phyloP scores from a whole-genome alignment of 345 rosid genomes.

The Populus alba region DNA sequence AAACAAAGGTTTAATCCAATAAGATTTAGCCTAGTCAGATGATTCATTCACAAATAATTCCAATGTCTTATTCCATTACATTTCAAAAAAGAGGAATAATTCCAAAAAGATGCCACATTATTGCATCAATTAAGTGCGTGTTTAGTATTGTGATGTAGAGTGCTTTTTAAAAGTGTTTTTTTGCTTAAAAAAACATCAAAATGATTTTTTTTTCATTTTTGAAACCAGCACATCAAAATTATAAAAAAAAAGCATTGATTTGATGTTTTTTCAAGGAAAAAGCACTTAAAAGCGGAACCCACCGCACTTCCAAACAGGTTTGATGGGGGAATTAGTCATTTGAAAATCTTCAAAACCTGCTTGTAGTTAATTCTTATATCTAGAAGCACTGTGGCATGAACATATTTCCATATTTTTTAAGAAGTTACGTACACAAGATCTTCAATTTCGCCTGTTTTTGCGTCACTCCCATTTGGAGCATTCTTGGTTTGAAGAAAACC shows the following conservation, averaged over 20 bases:
- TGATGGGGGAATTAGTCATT: not conserved
- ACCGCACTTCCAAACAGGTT: no score
- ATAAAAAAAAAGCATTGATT: no score
- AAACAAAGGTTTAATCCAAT: not conserved
- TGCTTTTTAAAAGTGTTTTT: no score
- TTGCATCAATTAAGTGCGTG: not conserved
- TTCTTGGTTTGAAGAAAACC: conserved; percentile 39
- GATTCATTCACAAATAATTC: not conserved
- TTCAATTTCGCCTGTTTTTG: conserved; percentile 31
- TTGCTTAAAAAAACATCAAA: no score
- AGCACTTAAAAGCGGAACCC: no score
- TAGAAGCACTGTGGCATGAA: not conserved
- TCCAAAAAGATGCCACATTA: not conserved
- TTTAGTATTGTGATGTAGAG: no score
- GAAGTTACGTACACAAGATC: conserved; percentile 49
- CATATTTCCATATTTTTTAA: not conserved
- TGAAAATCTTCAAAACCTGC: no score
- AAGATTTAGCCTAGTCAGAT: not conserved
- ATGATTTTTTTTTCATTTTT: no score
- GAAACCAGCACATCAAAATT: no score
- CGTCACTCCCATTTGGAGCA: conserved; percentile 30
- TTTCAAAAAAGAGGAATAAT: not conserved
- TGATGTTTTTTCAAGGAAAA: no score
- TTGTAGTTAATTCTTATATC: not conserved
- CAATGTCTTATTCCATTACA: not conserved